phyloP scores from a whole-genome alignment of 2,329 filamentous ascomycete genomes.

The Stagonosporopsis cucurbitacearum region DNA sequence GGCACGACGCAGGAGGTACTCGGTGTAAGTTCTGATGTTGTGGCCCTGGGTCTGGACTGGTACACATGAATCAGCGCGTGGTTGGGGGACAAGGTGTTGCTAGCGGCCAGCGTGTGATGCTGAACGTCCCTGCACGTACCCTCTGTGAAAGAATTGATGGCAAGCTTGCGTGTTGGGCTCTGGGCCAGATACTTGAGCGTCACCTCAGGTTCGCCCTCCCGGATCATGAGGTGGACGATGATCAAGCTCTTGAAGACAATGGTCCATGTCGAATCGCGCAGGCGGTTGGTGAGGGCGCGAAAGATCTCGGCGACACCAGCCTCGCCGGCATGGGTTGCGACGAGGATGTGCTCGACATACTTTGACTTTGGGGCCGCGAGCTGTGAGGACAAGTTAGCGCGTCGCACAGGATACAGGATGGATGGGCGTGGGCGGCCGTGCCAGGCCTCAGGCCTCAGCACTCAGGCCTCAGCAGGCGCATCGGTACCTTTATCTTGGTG shows the following conservation, averaged over 20 bases:
- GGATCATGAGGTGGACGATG: slow-evolving; percentile 95
- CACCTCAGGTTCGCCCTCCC: slow-evolving; percentile 88
- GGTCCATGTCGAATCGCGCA: slow-evolving; percentile 99
- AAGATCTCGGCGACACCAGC: slow-evolving; percentile 96
- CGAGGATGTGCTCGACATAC: slow-evolving; percentile 97
- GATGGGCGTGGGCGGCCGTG: not conserved
- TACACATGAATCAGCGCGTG: slow-evolving; percentile 55
- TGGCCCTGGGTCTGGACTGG: slow-evolving; percentile 91
- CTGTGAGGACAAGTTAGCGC: slow-evolving; percentile 54
- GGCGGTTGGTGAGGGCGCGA: slow-evolving; percentile 82
- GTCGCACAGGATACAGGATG: slow-evolving; percentile 25
- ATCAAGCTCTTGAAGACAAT: slow-evolving; percentile 98
- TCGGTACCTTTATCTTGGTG: slow-evolving; percentile 88
- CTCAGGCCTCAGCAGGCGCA: not conserved
- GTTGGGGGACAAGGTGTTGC: not conserved
- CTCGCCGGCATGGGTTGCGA: slow-evolving; percentile 94
- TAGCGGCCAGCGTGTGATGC: too few relatives aligned
- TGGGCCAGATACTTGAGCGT: slow-evolving; percentile 84
- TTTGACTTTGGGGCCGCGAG: slow-evolving; percentile 97
- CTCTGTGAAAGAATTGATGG: slow-evolving; percentile 90
- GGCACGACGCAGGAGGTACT: slow-evolving; percentile 83
- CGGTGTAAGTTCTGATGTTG: slow-evolving; percentile 90
- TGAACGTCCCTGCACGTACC: slow-evolving; percentile 61
- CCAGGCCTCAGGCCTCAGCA: slow-evolving; percentile 1
- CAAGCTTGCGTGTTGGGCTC: slow-evolving; percentile 77